These are phyloP conservation scores for Sporisorium exsertum DNA, from an alignment of 1,284 basidiomycete genomes.

Conservation along the genomic window DNA sequence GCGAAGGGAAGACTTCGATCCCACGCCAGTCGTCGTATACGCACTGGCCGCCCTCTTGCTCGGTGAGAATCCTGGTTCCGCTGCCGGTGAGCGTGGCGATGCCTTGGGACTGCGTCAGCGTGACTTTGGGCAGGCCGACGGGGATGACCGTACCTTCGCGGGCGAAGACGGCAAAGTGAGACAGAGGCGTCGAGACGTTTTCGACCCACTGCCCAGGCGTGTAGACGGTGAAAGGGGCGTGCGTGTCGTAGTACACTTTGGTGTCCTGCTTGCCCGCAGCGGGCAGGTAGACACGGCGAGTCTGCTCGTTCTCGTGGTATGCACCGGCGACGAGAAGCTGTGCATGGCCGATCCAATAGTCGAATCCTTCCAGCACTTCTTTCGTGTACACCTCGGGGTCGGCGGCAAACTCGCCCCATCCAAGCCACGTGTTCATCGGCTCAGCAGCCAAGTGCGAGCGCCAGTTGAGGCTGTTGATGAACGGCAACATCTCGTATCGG, in stretches of 20 bases:
- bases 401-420: slow-evolving; percentile 70
- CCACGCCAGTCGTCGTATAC: slow-evolving; percentile 71
- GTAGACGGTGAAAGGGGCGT: slow-evolving; percentile 35
- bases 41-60: slow-evolving; percentile 69
- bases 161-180: slow-evolving; percentile 70
- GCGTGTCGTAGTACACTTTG: slow-evolving; percentile 44
- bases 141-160: slow-evolving; percentile 71
- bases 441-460: slow-evolving; percentile 68
- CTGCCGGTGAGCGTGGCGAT: slow-evolving; percentile 68
- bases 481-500: slow-evolving; percentile 71
- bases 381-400: slow-evolving; percentile 69
- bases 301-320: slow-evolving; percentile 67
- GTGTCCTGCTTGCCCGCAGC: slow-evolving; percentile 57
- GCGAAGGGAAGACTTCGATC: slow-evolving; percentile 70
- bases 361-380: slow-evolving; percentile 70
- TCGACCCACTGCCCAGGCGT: slow-evolving; percentile 47
- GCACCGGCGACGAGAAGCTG: slow-evolving; percentile 69
- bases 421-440: slow-evolving; percentile 70
- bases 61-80: slow-evolving; percentile 68
- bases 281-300: slow-evolving; percentile 70
- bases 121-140: slow-evolving; percentile 69
- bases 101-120: slow-evolving; percentile 66
- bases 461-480: slow-evolving; percentile 70
- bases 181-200: slow-evolving; percentile 69
- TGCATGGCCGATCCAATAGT: slow-evolving; percentile 71